Conservation (phyloP, 805 yeast species). For the Dipodascus geniculatus region DNA sequence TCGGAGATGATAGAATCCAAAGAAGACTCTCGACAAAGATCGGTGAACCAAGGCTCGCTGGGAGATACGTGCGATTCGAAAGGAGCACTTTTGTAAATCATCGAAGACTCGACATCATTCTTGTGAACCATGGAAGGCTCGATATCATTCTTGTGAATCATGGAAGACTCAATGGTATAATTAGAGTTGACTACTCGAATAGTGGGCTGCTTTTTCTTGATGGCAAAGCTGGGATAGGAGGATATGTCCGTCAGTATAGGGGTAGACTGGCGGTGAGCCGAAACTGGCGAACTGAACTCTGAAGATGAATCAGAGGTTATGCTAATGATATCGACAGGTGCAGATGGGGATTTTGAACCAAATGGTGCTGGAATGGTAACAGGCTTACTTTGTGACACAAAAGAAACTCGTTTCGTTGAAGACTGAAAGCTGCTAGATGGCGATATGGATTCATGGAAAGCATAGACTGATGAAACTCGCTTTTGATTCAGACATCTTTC, state of each 20-base stretch:
- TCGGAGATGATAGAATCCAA: neutral
- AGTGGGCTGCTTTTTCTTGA: neutral
- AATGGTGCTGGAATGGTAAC: neutral
- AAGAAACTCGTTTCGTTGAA: neutral
- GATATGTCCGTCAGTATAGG: too few relatives aligned
- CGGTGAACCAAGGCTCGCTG: neutral
- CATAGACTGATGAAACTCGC: neutral
- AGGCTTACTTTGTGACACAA: neutral
- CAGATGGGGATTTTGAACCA: neutral
- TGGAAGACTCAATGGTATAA: neutral
- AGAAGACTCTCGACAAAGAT: neutral
- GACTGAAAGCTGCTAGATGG: neutral
- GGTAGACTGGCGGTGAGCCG: too few relatives aligned
- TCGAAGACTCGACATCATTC: too few relatives aligned
- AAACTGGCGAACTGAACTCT: too few relatives aligned
- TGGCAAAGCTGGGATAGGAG: too few relatives aligned
- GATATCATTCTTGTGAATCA: too few relatives aligned
- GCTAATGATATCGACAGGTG: neutral
- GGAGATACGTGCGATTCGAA: neutral
- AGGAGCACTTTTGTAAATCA: neutral
- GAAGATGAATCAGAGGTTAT: neutral
- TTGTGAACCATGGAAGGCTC: too few relatives aligned
- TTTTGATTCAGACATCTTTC: neutral
- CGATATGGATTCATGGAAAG: neutral
- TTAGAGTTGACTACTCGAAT: neutral